Evolutionary conservation across 2,329 filamentous ascomycete species (phyloP), one percentile per base, ranked within the genome.

Genomic region (Paecilomyces fulvus): DNA sequence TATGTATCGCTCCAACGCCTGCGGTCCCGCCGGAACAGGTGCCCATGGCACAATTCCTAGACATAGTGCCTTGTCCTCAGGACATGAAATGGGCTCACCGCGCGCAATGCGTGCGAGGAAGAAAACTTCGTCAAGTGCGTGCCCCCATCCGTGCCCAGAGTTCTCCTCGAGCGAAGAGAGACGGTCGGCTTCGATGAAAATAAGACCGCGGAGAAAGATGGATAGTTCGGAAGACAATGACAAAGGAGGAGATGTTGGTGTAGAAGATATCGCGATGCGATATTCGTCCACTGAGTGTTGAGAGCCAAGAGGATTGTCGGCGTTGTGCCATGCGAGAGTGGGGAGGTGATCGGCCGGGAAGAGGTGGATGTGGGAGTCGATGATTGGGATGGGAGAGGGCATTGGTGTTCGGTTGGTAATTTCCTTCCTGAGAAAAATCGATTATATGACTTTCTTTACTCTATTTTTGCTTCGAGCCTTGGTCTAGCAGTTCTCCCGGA

Each of bases 281-380:
- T 88, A 92, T 67, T 91, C 80, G 30, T 79, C 71, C 52, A 89
- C 66, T 1, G 86, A 86, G 70, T 85, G 83, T 62, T 85, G 83
- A 53, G 80, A 80, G 52, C 82, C 79, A 53, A 95, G 78, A 3
- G 83, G 79, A 66, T 80, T 73, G 51, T 78, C 75, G 4, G 83
- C 75, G 3, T 72, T 80, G 74, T 83, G 83, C 91, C 90, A 96
- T 57, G 82, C 75, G 60, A 95, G 82, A 43, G 82, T 81, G 55
- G 79, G 68, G 54, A 88, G 68, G 65, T 92, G 88, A 54, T 82
- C 80, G 50, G 77, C 73, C 49, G 90, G 88, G 78, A 85, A 96
- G 67, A 96, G 84, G 76, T 96, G 92, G 73, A 96, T 87, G 78
- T 96, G 92, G 43, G 90, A 87, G 77, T 96, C 92, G 72, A 96